Conservation (phyloP, 495 filamentous ascomycete genomes). For the Usnea hakonensis region DNA sequence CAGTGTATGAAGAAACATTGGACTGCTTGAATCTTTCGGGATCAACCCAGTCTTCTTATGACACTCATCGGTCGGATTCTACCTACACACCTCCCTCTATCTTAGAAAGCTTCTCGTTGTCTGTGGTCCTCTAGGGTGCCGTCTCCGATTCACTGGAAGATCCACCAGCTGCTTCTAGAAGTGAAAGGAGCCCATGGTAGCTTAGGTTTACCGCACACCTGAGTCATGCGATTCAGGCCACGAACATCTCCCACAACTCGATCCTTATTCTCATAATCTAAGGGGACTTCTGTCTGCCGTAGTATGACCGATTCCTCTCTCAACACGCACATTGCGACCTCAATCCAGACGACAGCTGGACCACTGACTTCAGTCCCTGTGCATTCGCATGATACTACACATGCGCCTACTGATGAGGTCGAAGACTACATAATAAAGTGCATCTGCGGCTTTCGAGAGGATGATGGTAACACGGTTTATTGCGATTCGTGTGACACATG, state of each 20-base stretch:
- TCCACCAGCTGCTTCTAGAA: not conserved
- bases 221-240: constrained; percentile 49
- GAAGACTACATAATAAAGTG: constrained; percentile 97
- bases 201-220: not conserved
- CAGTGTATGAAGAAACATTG: not conserved
- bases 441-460: constrained; percentile 84
- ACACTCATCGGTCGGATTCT: not conserved
- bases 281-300: constrained; percentile 55
- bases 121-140: not conserved
- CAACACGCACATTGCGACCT: constrained; percentile 54
- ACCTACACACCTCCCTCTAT: constrained; percentile 2
- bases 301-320: constrained; percentile 88
- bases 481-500: constrained; percentile 94
- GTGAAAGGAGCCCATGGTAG: not conserved
- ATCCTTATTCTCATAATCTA: constrained; percentile 13
- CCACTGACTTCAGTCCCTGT: constrained; percentile 47
- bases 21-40: not conserved
- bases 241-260: constrained; percentile 11
- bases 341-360: constrained; percentile 57
- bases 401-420: constrained; percentile 58
- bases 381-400: constrained; percentile 35
- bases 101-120: not conserved
- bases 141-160: constrained; percentile 1
- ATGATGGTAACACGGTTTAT: constrained; percentile 95
- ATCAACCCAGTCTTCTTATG: constrained; percentile 1